Evolutionary conservation across 108 stramenopile genomes (phyloP), one percentile per base, ranked within the genome.

Genomic region (Cyclotella choctawhatcheeana): DNA sequence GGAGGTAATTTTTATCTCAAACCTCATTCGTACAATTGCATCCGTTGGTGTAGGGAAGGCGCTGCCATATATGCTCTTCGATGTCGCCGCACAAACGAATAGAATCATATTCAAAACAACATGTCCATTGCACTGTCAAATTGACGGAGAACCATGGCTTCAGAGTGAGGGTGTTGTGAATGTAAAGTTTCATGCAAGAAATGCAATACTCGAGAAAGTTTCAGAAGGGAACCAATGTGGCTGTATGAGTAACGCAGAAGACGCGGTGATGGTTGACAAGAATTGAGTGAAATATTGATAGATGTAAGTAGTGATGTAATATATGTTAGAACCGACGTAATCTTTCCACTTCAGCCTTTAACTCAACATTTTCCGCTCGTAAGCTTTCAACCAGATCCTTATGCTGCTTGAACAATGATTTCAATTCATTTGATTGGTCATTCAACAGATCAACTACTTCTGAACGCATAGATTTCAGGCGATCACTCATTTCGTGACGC

Each of bases 71-170:
- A 14, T 78, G 29, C 40, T 65, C 21, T 82, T 78, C 60, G 63
- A 73, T 45, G 73, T 82, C 7, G 79, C 69, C 35, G 67, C 84
- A 2, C 66, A 81, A 67, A 69, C 84, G 22, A 72, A 77, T 52
- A 59, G 73, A 40, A 68, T 85, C 26, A 64, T 66, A 54, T 79
- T 85, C 22, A 35, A 68, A 51, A 82, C 79, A 18, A 60, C 22
- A 51, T 66, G 65, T 21, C 77, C 81, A 27, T 29, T 86, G 40
- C 85, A 86, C 67, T 85, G 82, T 70, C 89, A 90, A 65, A 86
- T 90, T 0, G 89, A 90, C 59, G 89, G 89, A 29, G 89, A 90
- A 71, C 89, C 89, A 8, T 90, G 89, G 89, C 50, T 82, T 21
- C 88, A 90, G 70, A 73, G 77, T 52, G 71, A 65, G 53, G 82